Evolutionary conservation across 1,139 yeast species (phyloP).

Genomic region (Geotrichum phurueaensis): DNA sequence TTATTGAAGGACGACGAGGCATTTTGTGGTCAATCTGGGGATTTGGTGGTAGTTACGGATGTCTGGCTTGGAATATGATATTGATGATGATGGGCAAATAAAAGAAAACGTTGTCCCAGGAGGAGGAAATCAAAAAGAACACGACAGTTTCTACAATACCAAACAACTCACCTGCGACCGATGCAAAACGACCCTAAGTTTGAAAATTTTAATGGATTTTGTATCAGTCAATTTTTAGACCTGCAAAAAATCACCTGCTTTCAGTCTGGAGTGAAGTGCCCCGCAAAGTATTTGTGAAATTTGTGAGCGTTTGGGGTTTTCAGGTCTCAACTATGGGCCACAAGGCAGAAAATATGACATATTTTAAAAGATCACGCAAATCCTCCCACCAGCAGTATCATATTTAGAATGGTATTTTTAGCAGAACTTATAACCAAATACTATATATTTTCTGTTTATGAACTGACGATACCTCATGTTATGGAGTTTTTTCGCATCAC

Average conservation of each 20-base stretch:
- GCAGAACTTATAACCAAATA: too few relatives aligned
- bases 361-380: neutral
- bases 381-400: neutral
- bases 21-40: constrained; percentile 7
- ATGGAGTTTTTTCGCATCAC: too few relatives aligned
- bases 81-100: neutral
- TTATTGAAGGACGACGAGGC: constrained; percentile 27
- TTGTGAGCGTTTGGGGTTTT: neutral
- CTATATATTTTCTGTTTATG: too few relatives aligned
- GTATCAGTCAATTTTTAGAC: too few relatives aligned
- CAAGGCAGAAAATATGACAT: neutral
- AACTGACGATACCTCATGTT: too few relatives aligned
- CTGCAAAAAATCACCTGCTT: neutral
- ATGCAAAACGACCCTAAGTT: neutral
- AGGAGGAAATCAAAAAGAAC: neutral
- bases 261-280: neutral
- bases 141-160: neutral
- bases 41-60: neutral
- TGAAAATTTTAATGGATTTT: neutral
- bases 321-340: neutral
- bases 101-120: neutral
- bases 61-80: neutral
- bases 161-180: neutral
- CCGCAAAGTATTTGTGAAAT: neutral
- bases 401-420: too few relatives aligned